Conservation (phyloP, 331 rosid species). For the Telfairia occidentalis region DNA sequence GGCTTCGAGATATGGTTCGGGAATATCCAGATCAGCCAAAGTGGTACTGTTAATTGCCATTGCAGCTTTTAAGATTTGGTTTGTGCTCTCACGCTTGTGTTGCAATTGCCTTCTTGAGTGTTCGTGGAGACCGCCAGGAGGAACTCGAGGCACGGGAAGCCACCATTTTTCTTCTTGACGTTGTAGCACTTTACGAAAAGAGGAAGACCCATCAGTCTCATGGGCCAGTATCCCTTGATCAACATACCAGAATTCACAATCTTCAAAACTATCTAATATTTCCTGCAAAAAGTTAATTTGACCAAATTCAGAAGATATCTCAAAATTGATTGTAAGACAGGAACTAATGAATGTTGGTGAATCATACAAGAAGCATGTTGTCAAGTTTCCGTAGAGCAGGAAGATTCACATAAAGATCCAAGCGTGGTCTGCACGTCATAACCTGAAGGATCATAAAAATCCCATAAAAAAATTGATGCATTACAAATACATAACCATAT, state of each 20-base stretch:
- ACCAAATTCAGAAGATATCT: background rate
- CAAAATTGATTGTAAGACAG: background rate
- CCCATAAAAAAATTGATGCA: background rate
- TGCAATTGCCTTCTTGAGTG: slow-evolving; percentile 62
- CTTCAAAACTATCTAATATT: slow-evolving; percentile 57
- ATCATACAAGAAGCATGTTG: slow-evolving; percentile 91
- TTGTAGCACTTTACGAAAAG: slow-evolving; percentile 56
- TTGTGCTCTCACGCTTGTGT: slow-evolving; percentile 81
- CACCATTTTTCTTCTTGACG: slow-evolving; percentile 96
- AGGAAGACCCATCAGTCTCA: slow-evolving; percentile 53
- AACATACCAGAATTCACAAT: slow-evolving; percentile 85
- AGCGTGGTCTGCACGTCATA: slow-evolving; percentile 86
- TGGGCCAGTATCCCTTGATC: slow-evolving; percentile 77
- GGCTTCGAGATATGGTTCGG: slow-evolving; percentile 71
- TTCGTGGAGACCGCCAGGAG: slow-evolving; percentile 71
- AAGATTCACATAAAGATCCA: slow-evolving; percentile 87
- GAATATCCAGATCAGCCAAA: slow-evolving; percentile 77
- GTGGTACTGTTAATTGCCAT: slow-evolving; percentile 75
- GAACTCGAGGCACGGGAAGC: slow-evolving; percentile 92
- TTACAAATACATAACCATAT: background rate
- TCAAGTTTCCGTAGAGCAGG: slow-evolving; percentile 90
- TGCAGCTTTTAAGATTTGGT: slow-evolving; percentile 79
- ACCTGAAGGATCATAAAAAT: slow-evolving; percentile 33
- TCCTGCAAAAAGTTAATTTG: slow-evolving; percentile 34
- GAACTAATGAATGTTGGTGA: slow-evolving; percentile 10